phyloP scores from a whole-genome alignment of 768 basidiomycete species.

The Gyrodon lividus region DNA sequence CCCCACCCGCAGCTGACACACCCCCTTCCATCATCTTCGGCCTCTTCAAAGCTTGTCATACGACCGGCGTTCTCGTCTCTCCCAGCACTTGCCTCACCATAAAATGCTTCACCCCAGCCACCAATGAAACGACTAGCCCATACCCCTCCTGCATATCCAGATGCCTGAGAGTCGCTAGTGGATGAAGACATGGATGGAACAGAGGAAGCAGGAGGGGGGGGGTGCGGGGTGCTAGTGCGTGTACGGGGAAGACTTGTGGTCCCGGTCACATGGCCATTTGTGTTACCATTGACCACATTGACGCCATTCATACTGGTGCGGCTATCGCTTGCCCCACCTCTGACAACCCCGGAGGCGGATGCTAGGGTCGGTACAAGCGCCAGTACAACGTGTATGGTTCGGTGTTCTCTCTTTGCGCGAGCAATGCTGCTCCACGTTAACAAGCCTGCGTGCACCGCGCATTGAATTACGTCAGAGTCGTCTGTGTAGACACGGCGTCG shows the following conservation, averaged over 20 bases:
- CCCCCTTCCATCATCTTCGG: constrained; percentile 57
- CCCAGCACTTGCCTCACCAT: constrained; percentile 30
- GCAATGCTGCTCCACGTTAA: constrained; percentile 43
- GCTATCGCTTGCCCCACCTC: constrained; percentile 23
- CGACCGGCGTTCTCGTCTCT: constrained; percentile 23
- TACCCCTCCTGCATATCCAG: constrained; percentile 29
- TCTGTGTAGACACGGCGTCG: constrained; percentile 70
- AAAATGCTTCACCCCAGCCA: constrained; percentile 38
- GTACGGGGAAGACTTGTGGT: constrained; percentile 29
- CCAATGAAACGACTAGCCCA: constrained; percentile 42
- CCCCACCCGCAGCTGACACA: constrained; percentile 75
- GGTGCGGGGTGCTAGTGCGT: constrained; percentile 28
- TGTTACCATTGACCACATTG: neutral
- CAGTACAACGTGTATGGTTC: constrained; percentile 43
- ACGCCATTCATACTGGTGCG: constrained; percentile 15
- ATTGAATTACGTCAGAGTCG: constrained; percentile 70
- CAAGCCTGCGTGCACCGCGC: constrained; percentile 64
- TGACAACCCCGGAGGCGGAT: constrained; percentile 46
- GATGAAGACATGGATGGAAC: constrained; percentile 26
- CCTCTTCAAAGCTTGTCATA: constrained; percentile 34
- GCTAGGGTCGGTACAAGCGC: constrained; percentile 37
- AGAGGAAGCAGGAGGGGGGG: constrained; percentile 19
- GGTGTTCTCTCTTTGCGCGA: constrained; percentile 36
- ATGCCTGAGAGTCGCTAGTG: constrained; percentile 22
- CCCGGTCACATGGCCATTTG: constrained; percentile 33